Evolutionary conservation across 768 basidiomycete genomes (phyloP), one percentile per base, ranked within the genome.

Genomic region (Lactifluus subvellereus): DNA sequence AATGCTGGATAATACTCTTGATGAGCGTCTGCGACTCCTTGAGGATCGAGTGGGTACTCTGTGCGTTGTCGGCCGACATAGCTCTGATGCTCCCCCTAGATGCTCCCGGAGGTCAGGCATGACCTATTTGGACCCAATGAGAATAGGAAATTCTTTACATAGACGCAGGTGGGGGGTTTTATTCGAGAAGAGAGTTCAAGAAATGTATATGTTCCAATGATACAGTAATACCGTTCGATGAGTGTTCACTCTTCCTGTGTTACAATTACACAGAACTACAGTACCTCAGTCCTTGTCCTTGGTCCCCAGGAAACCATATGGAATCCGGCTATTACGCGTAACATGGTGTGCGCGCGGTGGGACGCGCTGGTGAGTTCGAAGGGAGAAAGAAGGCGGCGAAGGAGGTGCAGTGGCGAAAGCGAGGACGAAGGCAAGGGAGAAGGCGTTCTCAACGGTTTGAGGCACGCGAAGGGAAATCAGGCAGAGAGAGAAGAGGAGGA

Each of bases 81-180:
- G 33, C 45, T 30, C 63, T 64, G n/a, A 64, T 33, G 9, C 32
- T 40, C 33, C 13, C 3, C 9, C 2, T 62, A 96, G 92, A 98
- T 98, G 96, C 79, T 98, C 30, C 96, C 96, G 2, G 94, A 97
- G 77, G 92, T 98, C 68, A 80, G 96, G 68, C 80, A 80, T 66
- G 89, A 94, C 69, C 79, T 98, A 50, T 98, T 96, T 68, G 96
- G 96, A 16, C 74, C 80, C 38, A 98, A 98, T 74, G 81, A 84
- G 74, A 98, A 96, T 78, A 85, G 95, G 71, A 94, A 92, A 74
- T 96, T 95, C 80, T 89, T 85, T 75, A 87, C 86, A 72, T 90
- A 65, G 54, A 57, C 16, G n/a, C 18, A 40, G 42, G 35, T 40
- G 32, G 30, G 30, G 10, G 16, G 38, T 4, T 54, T 27, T 16